These are phyloP conservation scores for Scutellaria barbata DNA, from an alignment of 257 asterid genomes.

Conservation along the genomic window DNA sequence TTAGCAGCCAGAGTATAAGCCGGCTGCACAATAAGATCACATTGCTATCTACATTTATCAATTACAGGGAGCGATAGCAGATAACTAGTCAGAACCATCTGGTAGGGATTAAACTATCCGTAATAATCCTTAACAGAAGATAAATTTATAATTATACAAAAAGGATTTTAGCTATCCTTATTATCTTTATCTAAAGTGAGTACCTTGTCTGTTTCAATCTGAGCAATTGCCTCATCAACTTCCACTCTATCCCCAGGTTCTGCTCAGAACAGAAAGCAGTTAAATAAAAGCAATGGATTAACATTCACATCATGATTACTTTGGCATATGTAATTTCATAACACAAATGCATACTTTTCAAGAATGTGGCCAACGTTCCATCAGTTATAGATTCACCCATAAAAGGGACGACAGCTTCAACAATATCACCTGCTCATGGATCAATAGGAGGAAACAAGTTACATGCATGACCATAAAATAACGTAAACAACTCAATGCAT, in stretches of 20 bases:
- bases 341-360: conserved; percentile 65
- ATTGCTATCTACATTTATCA: conserved; percentile 23
- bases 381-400: conserved; percentile 97
- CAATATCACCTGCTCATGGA: conserved; percentile 57
- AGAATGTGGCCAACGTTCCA: conserved; percentile 81
- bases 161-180: background rate
- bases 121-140: background rate
- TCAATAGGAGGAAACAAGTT: conserved; percentile 17
- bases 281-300: conserved; percentile 23
- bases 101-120: background rate
- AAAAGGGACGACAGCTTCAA: conserved; percentile 91
- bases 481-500: conserved; percentile 19
- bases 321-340: background rate
- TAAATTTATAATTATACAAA: background rate
- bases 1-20: background rate
- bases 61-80: conserved; percentile 7
- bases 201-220: conserved; percentile 98
- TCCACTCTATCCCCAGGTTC: conserved; percentile 89
- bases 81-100: background rate
- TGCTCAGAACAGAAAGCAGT: conserved; percentile 42
- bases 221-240: conserved; percentile 92
- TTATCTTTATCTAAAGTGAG: conserved; percentile 15
- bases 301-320: conserved; percentile 14
- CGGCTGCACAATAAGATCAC: background rate
- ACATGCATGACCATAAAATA: background rate